Evolutionary conservation across 345 rosid species (phyloP).

Genomic region (Rubroshorea leprosula): DNA sequence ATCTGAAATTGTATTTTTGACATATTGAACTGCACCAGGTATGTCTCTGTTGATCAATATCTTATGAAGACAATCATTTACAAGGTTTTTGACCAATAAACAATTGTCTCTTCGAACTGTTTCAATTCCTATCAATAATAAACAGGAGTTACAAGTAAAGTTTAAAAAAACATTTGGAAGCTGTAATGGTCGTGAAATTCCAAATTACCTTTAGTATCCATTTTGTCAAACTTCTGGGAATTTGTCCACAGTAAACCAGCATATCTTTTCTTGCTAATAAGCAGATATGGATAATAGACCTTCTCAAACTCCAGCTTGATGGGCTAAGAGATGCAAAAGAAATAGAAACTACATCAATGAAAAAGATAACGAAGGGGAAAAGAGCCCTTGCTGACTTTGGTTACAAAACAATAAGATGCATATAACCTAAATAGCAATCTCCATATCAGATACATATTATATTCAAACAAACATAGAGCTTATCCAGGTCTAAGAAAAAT

Average conservation of each 20-base stretch:
- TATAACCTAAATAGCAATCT: neutral
- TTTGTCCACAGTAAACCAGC: constrained; percentile 96
- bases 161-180: constrained; percentile 7
- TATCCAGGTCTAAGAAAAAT: no score
- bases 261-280: constrained; percentile 97
- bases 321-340: constrained; percentile 46
- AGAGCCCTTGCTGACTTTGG: neutral
- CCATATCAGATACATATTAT: neutral
- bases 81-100: constrained; percentile 89
- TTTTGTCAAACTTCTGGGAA: constrained; percentile 76
- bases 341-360: constrained; percentile 14
- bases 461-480: no score
- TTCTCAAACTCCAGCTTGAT: constrained; percentile 98
- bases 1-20: constrained; percentile 87
- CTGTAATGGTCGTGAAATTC: constrained; percentile 13
- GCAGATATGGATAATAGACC: constrained; percentile 85
- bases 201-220: constrained; percentile 88
- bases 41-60: constrained; percentile 80
- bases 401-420: no score
- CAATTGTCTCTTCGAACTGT: constrained; percentile 98
- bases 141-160: constrained; percentile 12
- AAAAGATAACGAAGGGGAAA: neutral
- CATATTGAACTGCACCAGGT: constrained; percentile 82
- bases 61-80: constrained; percentile 88
- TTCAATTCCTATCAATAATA: constrained; percentile 69